phyloP scores from a whole-genome alignment of 1,284 basidiomycete genomes.

The Pseudozyma sp. region DNA sequence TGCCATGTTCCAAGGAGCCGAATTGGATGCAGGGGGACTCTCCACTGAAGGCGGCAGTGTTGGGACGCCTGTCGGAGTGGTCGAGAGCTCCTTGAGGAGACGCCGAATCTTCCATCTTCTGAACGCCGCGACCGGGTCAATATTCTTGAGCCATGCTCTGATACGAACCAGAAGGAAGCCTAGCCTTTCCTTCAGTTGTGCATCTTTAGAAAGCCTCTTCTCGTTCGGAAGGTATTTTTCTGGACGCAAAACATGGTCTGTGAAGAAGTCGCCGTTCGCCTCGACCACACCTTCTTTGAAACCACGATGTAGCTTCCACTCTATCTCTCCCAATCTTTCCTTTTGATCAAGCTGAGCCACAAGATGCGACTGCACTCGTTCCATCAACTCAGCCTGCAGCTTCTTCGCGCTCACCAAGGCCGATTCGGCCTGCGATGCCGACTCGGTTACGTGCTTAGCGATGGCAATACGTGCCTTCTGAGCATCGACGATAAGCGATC shows the following conservation, averaged over 20 bases:
- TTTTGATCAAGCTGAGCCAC: constrained; percentile 5
- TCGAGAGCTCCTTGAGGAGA: constrained; percentile 13
- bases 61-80: not conserved
- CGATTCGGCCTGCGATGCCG: not conserved
- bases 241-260: not conserved
- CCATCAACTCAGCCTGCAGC: constrained; percentile 22
- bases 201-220: not conserved
- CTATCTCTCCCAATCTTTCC: constrained; percentile 1
- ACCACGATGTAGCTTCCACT: constrained; percentile 16
- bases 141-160: not conserved
- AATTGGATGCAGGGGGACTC: not conserved
- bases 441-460: constrained; percentile 7
- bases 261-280: constrained; percentile 7
- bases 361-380: constrained; percentile 7
- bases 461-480: constrained; percentile 25
- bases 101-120: constrained; percentile 14
- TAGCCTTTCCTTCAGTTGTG: not conserved
- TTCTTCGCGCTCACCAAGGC: not conserved
- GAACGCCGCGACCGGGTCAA: constrained; percentile 10
- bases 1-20: constrained; percentile 1
- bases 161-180: not conserved
- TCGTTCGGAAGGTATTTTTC: not conserved
- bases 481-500: constrained; percentile 6
- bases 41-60: not conserved
- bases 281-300: constrained; percentile 9